Evolutionary conservation across 2,329 filamentous ascomycete genomes (phyloP).

Genomic region (Trichoderma gracile): DNA sequence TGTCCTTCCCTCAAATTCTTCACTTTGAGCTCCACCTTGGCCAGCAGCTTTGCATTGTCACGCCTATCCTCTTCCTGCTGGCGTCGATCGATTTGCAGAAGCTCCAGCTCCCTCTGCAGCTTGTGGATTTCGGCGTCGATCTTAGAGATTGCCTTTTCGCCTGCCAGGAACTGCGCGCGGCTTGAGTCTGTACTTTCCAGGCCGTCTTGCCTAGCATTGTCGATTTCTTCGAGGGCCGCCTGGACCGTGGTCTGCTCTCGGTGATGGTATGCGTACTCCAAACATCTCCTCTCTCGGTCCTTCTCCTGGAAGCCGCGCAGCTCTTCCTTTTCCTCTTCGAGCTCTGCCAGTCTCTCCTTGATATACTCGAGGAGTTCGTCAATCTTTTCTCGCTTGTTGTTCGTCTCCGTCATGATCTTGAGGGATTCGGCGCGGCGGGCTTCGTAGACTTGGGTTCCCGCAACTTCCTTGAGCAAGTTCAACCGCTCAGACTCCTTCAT

Average conservation of each 20-base stretch:
- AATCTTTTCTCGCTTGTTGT: slow-evolving; percentile 91
- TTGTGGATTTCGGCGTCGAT: slow-evolving; percentile 79
- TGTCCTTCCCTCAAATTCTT: slow-evolving; percentile 83
- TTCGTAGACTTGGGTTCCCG: slow-evolving; percentile 96
- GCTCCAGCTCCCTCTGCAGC: slow-evolving; percentile 78
- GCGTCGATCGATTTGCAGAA: slow-evolving; percentile 78
- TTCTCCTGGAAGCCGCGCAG: slow-evolving; percentile 92
- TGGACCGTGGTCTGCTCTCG: slow-evolving; percentile 81
- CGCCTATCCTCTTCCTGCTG: slow-evolving; percentile 89
- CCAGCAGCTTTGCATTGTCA: slow-evolving; percentile 74
- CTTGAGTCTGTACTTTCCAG: slow-evolving; percentile 83
- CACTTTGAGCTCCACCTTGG: slow-evolving; percentile 82
- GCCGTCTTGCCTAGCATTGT: slow-evolving; percentile 77
- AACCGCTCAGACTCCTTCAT: slow-evolving; percentile 96
- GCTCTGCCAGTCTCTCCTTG: slow-evolving; percentile 80
- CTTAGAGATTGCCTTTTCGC: slow-evolving; percentile 74
- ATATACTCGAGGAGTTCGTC: slow-evolving; percentile 91
- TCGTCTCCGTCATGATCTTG: slow-evolving; percentile 96
- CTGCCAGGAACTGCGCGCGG: slow-evolving; percentile 71
- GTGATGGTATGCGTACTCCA: slow-evolving; percentile 93
- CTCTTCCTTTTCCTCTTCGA: slow-evolving; percentile 97
- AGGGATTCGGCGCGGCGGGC: slow-evolving; percentile 85
- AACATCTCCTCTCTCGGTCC: slow-evolving; percentile 84
- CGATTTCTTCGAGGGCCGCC: slow-evolving; percentile 76
- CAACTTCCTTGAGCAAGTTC: slow-evolving; percentile 93